Evolutionary conservation across 192 early-diverging fungal species (phyloP), one percentile per base, ranked within the genome.

Genomic region (Backusella psychrophila): DNA sequence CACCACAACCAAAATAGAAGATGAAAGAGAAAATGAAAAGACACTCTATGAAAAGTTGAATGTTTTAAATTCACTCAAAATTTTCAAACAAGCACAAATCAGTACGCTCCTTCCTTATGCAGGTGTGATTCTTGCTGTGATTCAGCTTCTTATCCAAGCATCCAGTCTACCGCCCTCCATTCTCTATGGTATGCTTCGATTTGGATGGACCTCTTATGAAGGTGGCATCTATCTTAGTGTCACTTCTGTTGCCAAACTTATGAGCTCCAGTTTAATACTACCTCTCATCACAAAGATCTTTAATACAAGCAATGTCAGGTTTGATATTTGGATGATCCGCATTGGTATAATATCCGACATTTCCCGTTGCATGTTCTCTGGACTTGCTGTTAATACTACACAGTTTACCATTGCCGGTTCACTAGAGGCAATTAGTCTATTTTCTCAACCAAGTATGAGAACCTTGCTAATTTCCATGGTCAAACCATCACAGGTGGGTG

Each of bases 291-390:
- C 68, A 4, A 72, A 77, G 52, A 21, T 77, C 0, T 87, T 82
- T 41, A 67, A 76, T 14, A 80, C 77, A 42, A 31, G 41, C 21
- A 78, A 74, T 38, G 33, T 75, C 6, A 76, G 69, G 56, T 81
- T 83, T 41, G 86, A 89, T 38, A 69, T 82, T 19, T 89, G 88
- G 88, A 53, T 85, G 21, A 71, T 89, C 19, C 83, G 88, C 29
- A 8, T 82, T 1, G 84, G 85, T 3, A 75, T 76, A 15, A 2
- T 78, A 0, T 71, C 86, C 36, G 86, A 84, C 46, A 75, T 71
- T 0, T 0, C 71, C 9, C 76, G 78, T 14, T 78, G 81, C 26
- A 19, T 77, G 0, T 34, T 75, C 0, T 78, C 74, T 17, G 86
- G 82, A 8, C 35, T 86, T n/a, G 75, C 82, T 3, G 72, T 72